These are phyloP conservation scores for Aspergillus aculeatus DNA, from an alignment of 2,329 filamentous ascomycete genomes.

Conservation along the genomic window DNA sequence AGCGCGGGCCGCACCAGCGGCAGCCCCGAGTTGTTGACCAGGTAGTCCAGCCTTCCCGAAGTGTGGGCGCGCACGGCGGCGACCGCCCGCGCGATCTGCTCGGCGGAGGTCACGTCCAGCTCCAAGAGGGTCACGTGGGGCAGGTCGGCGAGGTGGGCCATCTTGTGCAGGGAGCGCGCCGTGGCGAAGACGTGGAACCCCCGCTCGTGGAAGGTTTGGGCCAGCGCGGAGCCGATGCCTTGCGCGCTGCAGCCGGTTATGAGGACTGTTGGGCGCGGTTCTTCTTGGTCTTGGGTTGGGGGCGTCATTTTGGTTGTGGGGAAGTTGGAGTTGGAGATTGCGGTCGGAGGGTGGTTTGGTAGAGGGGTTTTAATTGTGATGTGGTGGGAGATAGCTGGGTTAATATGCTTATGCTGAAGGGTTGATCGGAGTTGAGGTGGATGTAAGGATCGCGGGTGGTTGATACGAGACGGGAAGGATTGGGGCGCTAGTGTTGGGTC, in stretches of 20 bases:
- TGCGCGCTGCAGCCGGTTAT: constrained; percentile 43
- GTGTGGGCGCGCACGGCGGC: constrained; percentile 26
- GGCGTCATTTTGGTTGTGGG: neutral
- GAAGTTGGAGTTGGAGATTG: neutral
- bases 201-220: constrained; percentile 33
- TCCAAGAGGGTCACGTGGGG: constrained; percentile 28
- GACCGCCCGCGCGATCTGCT: constrained; percentile 31
- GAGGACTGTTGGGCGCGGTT: constrained; percentile 22
- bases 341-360: neutral
- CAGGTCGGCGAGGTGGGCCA: constrained; percentile 23
- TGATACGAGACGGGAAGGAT: too few relatives aligned
- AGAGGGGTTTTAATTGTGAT: too few relatives aligned
- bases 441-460: too few relatives aligned
- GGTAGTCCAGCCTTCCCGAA: constrained; percentile 36
- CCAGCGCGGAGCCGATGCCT: constrained; percentile 42
- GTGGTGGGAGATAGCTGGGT: too few relatives aligned
- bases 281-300: neutral
- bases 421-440: too few relatives aligned
- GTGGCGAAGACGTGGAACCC: constrained; percentile 43
- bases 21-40: constrained; percentile 48
- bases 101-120: constrained; percentile 32
- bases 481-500: too few relatives aligned
- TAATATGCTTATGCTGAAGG: too few relatives aligned
- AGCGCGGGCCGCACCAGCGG: constrained; percentile 38
- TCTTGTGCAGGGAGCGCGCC: constrained; percentile 33